Percentiles rank a stretch among this genome's conserved stretches.
phyloP scores from a whole-genome alignment of 2,329 filamentous ascomycete genomes.

The Chaetomiaceae sp. region DNA sequence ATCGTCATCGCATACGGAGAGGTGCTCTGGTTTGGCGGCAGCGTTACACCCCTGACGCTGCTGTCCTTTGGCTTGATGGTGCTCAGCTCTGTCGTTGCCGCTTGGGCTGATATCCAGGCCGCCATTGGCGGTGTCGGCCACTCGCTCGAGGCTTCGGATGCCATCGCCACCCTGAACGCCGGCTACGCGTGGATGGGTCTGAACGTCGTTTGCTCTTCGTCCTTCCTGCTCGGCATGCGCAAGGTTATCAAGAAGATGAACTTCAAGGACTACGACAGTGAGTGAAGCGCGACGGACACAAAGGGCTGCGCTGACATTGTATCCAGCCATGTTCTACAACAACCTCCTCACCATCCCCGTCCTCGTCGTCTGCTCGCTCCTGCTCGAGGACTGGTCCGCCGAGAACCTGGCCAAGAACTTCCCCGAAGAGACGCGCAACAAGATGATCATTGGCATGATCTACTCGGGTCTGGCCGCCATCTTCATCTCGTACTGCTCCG shows the following conservation, averaged over 20 bases:
- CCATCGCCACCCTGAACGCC: conserved; percentile 84
- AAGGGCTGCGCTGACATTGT: conserved; percentile 26
- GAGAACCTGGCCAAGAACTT: conserved; percentile 85
- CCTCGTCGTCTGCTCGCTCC: conserved; percentile 72
- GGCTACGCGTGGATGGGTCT: conserved; percentile 98
- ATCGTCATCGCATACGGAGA: conserved; percentile 98
- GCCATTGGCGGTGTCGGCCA: conserved; percentile 62
- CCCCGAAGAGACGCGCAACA: conserved; percentile 72
- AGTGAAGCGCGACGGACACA: conserved; percentile 39
- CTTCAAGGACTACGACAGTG: conserved; percentile 99
- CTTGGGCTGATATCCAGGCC: conserved; percentile 94
- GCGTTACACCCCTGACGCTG: conserved; percentile 78
- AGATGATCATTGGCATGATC: conserved; percentile 81
- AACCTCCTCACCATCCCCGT: conserved; percentile 95
- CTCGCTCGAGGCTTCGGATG: conserved; percentile 59
- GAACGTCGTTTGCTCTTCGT: conserved; percentile 91
- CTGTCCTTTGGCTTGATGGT: conserved; percentile 98
- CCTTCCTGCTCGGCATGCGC: conserved; percentile 88
- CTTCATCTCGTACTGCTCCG: conserved; percentile 99
- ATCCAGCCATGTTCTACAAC: conserved; percentile 97
- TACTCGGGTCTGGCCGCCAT: conserved; percentile 90
- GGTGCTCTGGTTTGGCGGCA: conserved; percentile 96
- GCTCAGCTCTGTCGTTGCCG: conserved; percentile 85
- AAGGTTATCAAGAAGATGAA: conserved; percentile 99
- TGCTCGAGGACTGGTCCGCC: conserved; percentile 88